Evolutionary conservation across 306 rosid species (phyloP).

Genomic region (Lathyrus aphaca): DNA sequence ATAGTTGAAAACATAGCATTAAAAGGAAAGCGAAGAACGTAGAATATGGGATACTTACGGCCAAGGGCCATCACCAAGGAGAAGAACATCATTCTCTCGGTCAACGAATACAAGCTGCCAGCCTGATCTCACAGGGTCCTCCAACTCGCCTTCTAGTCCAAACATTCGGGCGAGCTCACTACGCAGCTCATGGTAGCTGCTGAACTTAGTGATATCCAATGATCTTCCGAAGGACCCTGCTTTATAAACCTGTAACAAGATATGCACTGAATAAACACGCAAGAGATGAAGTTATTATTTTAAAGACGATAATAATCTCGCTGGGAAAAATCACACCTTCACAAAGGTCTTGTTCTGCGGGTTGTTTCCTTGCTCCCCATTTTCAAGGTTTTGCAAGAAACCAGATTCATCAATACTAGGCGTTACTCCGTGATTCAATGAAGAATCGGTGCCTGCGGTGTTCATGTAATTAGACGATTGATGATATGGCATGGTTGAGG

Average conservation of each 20-base stretch:
- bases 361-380: constrained; percentile 68
- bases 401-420: constrained; percentile 73
- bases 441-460: constrained; percentile 57
- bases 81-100: constrained; percentile 96
- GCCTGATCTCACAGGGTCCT: constrained; percentile 99
- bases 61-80: constrained; percentile 87
- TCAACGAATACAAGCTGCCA: constrained; percentile 99
- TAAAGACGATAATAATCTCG: constrained; percentile 8
- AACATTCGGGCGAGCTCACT: constrained; percentile 92
- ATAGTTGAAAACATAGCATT: constrained; percentile 11
- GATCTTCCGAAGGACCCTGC: constrained; percentile 60
- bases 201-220: constrained; percentile 71
- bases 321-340: constrained; percentile 68
- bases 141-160: constrained; percentile 91
- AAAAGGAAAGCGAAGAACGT: background rate
- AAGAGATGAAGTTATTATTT: background rate
- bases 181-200: constrained; percentile 91
- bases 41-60: constrained; percentile 47
- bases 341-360: constrained; percentile 74
- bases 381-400: constrained; percentile 68
- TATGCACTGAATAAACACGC: constrained; percentile 21
- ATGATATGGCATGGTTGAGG: constrained; percentile 64
- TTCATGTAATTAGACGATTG: constrained; percentile 75
- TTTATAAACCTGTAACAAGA: constrained; percentile 49
- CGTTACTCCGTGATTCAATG: constrained; percentile 62